A percentile compares a stretch with the other conserved stretches of the same genome.
Evolutionary conservation across 352 stramenopile genomes (phyloP).

Genomic region (Thalassiosira livingstoniorum): DNA sequence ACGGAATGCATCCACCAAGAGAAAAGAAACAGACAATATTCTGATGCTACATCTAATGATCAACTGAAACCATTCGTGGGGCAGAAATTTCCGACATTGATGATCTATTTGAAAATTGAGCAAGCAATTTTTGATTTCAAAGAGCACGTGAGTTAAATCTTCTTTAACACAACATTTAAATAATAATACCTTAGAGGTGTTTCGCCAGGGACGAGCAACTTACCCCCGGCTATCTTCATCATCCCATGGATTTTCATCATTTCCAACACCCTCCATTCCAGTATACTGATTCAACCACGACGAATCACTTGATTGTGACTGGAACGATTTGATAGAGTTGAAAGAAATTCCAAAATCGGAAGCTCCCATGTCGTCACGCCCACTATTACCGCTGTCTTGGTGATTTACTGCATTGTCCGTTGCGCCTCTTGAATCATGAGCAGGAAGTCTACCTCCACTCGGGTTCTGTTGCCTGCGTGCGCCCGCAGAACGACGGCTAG

Average conservation of each 20-base stretch:
- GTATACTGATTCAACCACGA: constrained; percentile 53
- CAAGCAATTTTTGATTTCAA: too few species aligned
- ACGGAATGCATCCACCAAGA: too few species aligned
- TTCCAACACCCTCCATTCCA: constrained; percentile 44
- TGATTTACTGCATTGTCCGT: not conserved
- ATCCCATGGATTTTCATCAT: constrained; percentile 43
- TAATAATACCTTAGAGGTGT: too few species aligned
- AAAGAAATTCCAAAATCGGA: constrained; percentile 43
- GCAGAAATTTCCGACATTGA: constrained; percentile 39
- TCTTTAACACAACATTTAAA: too few species aligned
- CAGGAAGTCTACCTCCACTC: not conserved
- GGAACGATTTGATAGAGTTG: constrained; percentile 42
- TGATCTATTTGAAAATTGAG: constrained; percentile 25
- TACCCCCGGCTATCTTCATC: constrained; percentile 41
- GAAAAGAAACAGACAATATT: too few species aligned
- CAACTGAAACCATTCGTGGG: constrained; percentile 22
- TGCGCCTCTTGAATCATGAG: not conserved
- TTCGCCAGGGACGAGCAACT: too few species aligned
- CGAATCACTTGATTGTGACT: constrained; percentile 36
- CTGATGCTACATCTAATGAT: too few species aligned
- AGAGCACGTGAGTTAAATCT: too few species aligned
- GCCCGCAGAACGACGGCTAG: not conserved
- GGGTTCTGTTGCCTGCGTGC: constrained; percentile 6
- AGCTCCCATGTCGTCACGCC: not conserved
- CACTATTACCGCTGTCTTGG: not conserved